These are phyloP conservation scores for Aspergillus proliferans DNA, from an alignment of 2,329 filamentous ascomycete species.

Conservation along the genomic window DNA sequence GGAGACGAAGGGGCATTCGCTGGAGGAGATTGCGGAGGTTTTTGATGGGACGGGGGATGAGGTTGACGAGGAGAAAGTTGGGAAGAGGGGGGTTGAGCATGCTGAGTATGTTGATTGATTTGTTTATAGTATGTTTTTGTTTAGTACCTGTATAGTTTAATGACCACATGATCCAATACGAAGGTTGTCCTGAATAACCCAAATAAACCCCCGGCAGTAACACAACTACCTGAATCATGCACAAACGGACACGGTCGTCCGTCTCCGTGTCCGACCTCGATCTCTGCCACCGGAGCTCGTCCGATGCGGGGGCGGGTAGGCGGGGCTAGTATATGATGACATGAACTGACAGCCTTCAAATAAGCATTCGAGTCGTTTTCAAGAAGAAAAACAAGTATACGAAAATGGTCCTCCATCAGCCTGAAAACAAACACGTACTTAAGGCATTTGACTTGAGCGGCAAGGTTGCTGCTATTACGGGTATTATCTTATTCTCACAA, in stretches of 20 bases:
- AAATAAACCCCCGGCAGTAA: too few relatives aligned
- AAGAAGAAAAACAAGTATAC: not conserved
- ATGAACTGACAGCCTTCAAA: not conserved
- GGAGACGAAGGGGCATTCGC: conserved; percentile 22
- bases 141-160: not conserved
- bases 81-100: not conserved
- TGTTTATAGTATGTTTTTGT: not conserved
- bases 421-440: conserved; percentile 19
- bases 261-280: not conserved
- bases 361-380: not conserved
- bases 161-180: too few relatives aligned
- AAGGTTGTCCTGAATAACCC: too few relatives aligned
- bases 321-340: not conserved
- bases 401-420: conserved; percentile 21
- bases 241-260: not conserved
- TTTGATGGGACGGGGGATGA: conserved; percentile 19
- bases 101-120: not conserved
- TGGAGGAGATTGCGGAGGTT: conserved; percentile 24
- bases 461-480: conserved; percentile 23
- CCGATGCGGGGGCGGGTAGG: not conserved
- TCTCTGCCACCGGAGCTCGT: not conserved
- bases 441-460: conserved; percentile 24
- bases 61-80: not conserved
- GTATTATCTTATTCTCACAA: conserved; percentile 1
- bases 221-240: not conserved